These are phyloP conservation scores for Casuarina cunninghamiana DNA, from an alignment of 306 rosid genomes.

Conservation along the genomic window DNA sequence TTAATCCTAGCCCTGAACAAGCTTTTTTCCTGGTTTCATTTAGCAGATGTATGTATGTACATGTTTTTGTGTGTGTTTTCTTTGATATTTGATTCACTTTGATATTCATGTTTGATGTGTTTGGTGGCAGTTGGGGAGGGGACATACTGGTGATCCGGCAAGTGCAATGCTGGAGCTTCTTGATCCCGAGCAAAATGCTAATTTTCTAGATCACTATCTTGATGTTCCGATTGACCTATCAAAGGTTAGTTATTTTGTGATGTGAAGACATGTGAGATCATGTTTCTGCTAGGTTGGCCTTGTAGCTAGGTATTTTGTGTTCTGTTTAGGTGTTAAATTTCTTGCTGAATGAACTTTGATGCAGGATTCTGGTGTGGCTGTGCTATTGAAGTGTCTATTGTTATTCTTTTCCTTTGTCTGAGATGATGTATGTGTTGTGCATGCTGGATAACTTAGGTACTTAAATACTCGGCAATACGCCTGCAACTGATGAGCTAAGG, in stretches of 20 bases:
- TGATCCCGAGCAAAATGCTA: constrained; percentile 99
- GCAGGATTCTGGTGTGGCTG: too few species aligned
- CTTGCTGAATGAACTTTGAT: constrained; percentile 1
- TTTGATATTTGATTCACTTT: constrained; percentile 7
- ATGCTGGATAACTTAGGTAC: neutral
- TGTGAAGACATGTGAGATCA: constrained; percentile 12
- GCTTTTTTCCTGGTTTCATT: constrained; percentile 19
- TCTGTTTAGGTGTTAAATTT: constrained; percentile 1
- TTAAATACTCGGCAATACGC: neutral
- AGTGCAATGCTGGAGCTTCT: constrained; percentile 99
- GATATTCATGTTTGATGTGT: constrained; percentile 23
- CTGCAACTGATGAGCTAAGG: constrained; percentile 2
- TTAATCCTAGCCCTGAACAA: constrained; percentile 22
- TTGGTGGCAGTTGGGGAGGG: constrained; percentile 87
- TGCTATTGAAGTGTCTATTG: neutral
- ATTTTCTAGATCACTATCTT: constrained; percentile 97
- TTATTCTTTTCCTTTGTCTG: neutral
- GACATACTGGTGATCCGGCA: constrained; percentile 99
- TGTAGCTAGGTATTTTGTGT: neutral
- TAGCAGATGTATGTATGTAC: neutral
- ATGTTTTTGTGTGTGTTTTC: neutral
- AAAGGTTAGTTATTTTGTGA: constrained; percentile 59
- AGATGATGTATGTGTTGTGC: neutral
- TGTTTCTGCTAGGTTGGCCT: constrained; percentile 15
- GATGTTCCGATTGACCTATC: constrained; percentile 97